A percentile compares a stretch with the other conserved stretches of the same genome.
Conservation (phyloP, 2,329 filamentous ascomycete species). For the Ophiostoma sp. region DNA sequence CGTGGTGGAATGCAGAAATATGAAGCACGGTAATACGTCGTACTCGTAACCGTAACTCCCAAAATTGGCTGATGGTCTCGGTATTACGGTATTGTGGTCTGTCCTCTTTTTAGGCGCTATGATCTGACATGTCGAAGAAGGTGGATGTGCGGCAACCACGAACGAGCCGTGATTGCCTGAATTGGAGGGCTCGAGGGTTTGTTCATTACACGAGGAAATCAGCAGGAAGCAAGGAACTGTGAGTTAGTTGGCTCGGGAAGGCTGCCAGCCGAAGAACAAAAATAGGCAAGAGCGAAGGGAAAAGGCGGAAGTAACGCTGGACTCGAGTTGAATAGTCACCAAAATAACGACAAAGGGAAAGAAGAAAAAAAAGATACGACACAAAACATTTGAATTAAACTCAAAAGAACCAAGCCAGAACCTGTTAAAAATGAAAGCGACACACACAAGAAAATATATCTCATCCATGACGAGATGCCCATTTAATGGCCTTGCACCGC, state of each 20-base stretch:
- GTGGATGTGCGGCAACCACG: not conserved
- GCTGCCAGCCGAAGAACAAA: slow-evolving; percentile 5
- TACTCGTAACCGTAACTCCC: not conserved
- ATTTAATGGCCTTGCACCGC: not conserved
- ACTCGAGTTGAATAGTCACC: not conserved
- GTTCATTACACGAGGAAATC: not conserved
- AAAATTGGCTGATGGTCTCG: not conserved
- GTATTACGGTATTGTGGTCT: not conserved
- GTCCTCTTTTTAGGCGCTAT: not conserved
- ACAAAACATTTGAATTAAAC: not conserved
- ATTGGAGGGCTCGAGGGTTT: not conserved
- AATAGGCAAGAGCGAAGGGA: slow-evolving; percentile 7
- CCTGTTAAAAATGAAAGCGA: not conserved
- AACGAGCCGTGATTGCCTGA: not conserved
- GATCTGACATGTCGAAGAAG: not conserved
- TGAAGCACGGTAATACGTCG: not conserved
- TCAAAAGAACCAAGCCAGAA: not conserved
- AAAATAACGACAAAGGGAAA: not conserved
- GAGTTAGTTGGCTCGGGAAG: not conserved
- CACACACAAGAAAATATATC: not conserved
- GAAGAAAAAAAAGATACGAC: not conserved
- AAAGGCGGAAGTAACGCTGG: slow-evolving; percentile 5
- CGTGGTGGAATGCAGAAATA: not conserved
- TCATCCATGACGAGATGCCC: not conserved
- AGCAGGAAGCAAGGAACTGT: not conserved